phyloP scores from a whole-genome alignment of 2,329 filamentous ascomycete species.

The Septoria linicola region DNA sequence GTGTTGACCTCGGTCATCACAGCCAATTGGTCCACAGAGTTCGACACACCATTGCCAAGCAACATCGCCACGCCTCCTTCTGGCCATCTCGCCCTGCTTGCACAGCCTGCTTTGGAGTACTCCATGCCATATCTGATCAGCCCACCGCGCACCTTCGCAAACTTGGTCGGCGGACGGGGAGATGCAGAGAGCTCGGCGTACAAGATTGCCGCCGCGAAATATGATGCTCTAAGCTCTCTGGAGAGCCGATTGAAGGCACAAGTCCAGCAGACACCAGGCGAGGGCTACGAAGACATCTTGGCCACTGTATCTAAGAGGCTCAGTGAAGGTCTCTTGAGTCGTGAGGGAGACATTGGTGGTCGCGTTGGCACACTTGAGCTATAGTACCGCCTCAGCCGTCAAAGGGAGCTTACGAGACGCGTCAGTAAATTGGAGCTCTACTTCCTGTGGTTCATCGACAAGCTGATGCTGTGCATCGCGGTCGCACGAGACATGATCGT shows the following conservation, averaged over 20 bases:
- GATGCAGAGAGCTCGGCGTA: slow-evolving; percentile 59
- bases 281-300: slow-evolving; percentile 43
- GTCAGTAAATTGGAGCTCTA: too few species aligned
- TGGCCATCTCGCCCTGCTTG: slow-evolving; percentile 54
- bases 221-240: slow-evolving; percentile 55
- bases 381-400: slow-evolving; percentile 18
- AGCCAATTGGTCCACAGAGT: slow-evolving; percentile 51
- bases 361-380: slow-evolving; percentile 49
- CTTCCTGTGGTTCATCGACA: too few species aligned
- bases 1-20: slow-evolving; percentile 55
- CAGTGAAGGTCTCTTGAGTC: slow-evolving; percentile 45
- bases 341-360: slow-evolving; percentile 44
- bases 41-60: slow-evolving; percentile 41
- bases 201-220: slow-evolving; percentile 57
- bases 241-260: slow-evolving; percentile 45
- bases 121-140: slow-evolving; percentile 59
- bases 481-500: too few species aligned
- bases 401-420: background rate
- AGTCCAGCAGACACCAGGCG: slow-evolving; percentile 31
- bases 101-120: slow-evolving; percentile 50
- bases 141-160: slow-evolving; percentile 56
- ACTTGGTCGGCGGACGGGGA: slow-evolving; percentile 58
- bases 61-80: slow-evolving; percentile 37
- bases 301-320: slow-evolving; percentile 44
- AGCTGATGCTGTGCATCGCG: too few species aligned